Percentiles rank a stretch among this genome's conserved stretches.
These are phyloP conservation scores for Didymella arachidicola DNA, from an alignment of 2,329 filamentous ascomycete species.

Conservation along the genomic window DNA sequence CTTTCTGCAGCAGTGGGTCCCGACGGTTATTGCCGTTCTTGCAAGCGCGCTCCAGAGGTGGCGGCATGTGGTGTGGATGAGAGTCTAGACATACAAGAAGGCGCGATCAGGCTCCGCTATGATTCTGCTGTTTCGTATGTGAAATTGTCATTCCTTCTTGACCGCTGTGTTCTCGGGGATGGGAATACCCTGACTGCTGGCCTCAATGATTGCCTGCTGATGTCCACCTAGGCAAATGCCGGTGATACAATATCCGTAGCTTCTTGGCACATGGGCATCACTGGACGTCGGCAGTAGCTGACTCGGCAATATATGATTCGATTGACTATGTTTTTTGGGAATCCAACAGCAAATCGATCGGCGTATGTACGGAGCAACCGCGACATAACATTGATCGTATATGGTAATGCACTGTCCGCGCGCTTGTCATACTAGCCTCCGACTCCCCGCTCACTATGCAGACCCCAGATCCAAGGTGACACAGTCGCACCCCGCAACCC, in stretches of 20 bases:
- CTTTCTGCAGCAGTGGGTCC: neutral
- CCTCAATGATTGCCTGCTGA: neutral
- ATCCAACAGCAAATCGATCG: neutral
- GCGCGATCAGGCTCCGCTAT: neutral
- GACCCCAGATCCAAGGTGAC: slow-evolving; percentile 1
- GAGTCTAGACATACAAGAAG: neutral
- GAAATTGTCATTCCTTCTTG: neutral
- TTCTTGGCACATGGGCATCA: neutral
- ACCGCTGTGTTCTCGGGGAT: neutral
- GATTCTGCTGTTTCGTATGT: neutral
- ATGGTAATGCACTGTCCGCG: neutral
- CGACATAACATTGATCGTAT: neutral
- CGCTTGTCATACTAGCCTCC: neutral
- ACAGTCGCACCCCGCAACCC: neutral
- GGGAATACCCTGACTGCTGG: neutral
- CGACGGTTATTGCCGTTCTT: neutral
- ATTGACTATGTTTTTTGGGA: too few relatives aligned
- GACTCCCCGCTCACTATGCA: slow-evolving; percentile 1
- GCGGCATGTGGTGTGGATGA: neutral
- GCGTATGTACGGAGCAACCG: neutral
- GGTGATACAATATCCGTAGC: neutral
- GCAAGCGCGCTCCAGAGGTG: neutral
- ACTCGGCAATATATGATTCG: neutral
- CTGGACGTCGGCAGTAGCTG: neutral
- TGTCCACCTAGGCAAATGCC: neutral